Percentiles rank a stretch among this genome's conserved stretches.
Evolutionary conservation across 768 basidiomycete genomes (phyloP).

Genomic region (Kwoniella europaea): DNA sequence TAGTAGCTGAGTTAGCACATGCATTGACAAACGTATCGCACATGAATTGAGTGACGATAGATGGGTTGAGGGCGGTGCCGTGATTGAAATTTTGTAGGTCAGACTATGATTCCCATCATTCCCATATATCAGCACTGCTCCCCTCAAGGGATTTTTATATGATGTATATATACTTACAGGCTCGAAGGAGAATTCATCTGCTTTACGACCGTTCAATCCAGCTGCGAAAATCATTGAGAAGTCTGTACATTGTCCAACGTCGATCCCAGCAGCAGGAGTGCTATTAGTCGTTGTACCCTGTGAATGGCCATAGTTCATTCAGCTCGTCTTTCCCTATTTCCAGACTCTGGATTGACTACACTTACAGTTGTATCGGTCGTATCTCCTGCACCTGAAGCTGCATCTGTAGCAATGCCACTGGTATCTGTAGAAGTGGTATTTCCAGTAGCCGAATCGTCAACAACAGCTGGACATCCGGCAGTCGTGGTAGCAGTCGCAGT

Average conservation of each 20-base stretch:
- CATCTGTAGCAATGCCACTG: neutral
- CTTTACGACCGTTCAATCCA: slow-evolving; percentile 29
- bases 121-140: too few relatives aligned
- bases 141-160: too few relatives aligned
- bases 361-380: too few relatives aligned
- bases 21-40: slow-evolving; percentile 50
- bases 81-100: slow-evolving; percentile 42
- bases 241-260: slow-evolving; percentile 44
- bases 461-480: neutral
- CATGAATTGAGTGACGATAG: slow-evolving; percentile 40
- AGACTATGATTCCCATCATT: slow-evolving; percentile 1
- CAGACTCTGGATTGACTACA: too few relatives aligned
- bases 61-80: slow-evolving; percentile 43
- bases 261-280: slow-evolving; percentile 27
- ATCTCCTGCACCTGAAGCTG: too few relatives aligned
- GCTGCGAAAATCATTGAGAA: slow-evolving; percentile 40
- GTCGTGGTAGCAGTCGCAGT: neutral
- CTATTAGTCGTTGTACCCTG: neutral
- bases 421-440: neutral
- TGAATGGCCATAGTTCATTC: neutral
- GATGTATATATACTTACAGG: slow-evolving; percentile 12
- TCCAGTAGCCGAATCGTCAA: neutral
- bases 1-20: slow-evolving; percentile 40
- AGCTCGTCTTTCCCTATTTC: neutral
- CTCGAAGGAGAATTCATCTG: slow-evolving; percentile 38